Base-by-base conservation (phyloP, 1,284 basidiomycete genomes). In the Inonotus obliquus region DNA sequence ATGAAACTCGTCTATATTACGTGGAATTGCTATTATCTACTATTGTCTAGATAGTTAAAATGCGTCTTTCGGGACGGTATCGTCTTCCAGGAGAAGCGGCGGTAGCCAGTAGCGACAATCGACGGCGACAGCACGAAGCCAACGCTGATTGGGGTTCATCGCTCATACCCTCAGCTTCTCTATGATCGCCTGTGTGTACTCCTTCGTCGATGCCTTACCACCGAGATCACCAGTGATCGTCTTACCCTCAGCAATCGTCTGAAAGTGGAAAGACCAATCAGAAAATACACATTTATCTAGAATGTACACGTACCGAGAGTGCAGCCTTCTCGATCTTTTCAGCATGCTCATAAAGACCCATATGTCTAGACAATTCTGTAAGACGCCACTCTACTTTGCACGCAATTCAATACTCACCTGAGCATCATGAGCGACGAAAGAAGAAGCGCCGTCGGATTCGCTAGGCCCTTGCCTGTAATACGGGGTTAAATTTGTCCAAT, bases 361-460 rank as follows among this genome's bases (percentile, higher is more conserved):
- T 98, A 82, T 98, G 96, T 77, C 94, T 93, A 71, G 19, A 62
- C 63, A 58, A 68, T 61, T 67, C 32, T 32, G 59, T 23, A 64
- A 61, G 47, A 72, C 67, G 37, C 47, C 38, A 38, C 29, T 70
- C 68, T 65, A 69, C 63, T 69, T 65, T 59, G 47, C n/a, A 60
- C 27, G 49, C 39, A 37, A 35, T 56, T 54, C 25, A 47, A 52
- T 11, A 76, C 83, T 67, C 71, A 91, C 89, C 92, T 85, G 70
- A 97, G 75, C 94, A 98, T 98, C 96, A 98, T 98, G 69, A 98
- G 80, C 61, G 93, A 95, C 65, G 93, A 96, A 67, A 99, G 79
- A 62, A 99, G 81, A 61, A 99, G 84, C 13, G 97, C 97, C 29
- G 97, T 98, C 48, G 97, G 97, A 83, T 99, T 99, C 72, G 97